Evolutionary conservation across 208 protist species (phyloP), one percentile per base, ranked within the genome.

Genomic region (Novymonas esmeraldas): DNA sequence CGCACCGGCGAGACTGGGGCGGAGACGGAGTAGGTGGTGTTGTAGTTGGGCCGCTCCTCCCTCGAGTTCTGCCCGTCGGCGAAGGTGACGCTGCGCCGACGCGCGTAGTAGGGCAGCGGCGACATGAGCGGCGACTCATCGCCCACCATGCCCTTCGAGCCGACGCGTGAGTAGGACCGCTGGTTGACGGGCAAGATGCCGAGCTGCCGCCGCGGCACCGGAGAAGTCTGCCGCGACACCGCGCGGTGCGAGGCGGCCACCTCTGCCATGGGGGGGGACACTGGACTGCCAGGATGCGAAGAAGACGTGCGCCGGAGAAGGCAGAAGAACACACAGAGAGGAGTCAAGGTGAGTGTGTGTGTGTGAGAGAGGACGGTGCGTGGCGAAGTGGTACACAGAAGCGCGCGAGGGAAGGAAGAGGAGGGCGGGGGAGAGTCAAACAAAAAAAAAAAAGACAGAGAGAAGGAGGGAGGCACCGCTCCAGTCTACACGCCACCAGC

Each of bases 71-170:
- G 73, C 6, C 58, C 67, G 5, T 29, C 86, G 11, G 80, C 91
- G 67, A 96, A 96, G n/a, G 80, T 92, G 45, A 96, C 81, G 67
- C 91, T 96, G 49, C 91, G 85, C 9, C 79, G 81, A 10, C 82
- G 81, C 14, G 91, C 83, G 78, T 89, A 93, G 55, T 84, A 81
- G 13, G 91, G 91, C 29, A 96, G 63, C 39, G 91, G 91, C 1
- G 91, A 96, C 48, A 91, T 49, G 41, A 92, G 76, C 48, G 81
- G 81, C 24, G 82, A 89, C 11, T 92, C 91, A 48, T 87, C 80
- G 22, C 83, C 84, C 39, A 82, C 67, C 20, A 67, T 58, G 26
- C 83, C 73, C 28, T 79, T 84, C 22, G 84, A 85, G 60, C 86
- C 85, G 44, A 87, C 38, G 18, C 88, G 85, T 5, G 91, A 96